A percentile compares a stretch with the other conserved stretches of the same genome.
Evolutionary conservation across 805 yeast species (phyloP).

Genomic region (Starmerella bombicola): DNA sequence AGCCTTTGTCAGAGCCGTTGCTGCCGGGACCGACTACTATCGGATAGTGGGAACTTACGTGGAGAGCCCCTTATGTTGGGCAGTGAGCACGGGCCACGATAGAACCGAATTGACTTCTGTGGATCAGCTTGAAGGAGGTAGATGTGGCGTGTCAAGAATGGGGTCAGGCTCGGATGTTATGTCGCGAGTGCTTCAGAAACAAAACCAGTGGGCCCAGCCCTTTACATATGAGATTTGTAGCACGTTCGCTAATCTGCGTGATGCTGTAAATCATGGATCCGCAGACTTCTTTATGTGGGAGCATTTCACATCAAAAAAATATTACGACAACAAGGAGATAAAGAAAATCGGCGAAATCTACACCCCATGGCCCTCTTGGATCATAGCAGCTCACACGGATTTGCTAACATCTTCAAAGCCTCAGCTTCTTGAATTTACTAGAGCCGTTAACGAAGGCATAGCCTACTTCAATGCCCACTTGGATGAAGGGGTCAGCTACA

Average conservation of each 20-base stretch:
- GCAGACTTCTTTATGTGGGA: slow-evolving; percentile 95
- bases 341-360: slow-evolving; percentile 75
- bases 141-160: slow-evolving; percentile 70
- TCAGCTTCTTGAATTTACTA: slow-evolving; percentile 33
- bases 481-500: slow-evolving; percentile 55
- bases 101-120: slow-evolving; percentile 45
- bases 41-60: slow-evolving; percentile 73
- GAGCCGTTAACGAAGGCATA: slow-evolving; percentile 55
- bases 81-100: slow-evolving; percentile 61
- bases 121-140: slow-evolving; percentile 43
- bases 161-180: slow-evolving; percentile 88
- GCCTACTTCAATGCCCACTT: slow-evolving; percentile 46
- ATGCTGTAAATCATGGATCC: slow-evolving; percentile 52
- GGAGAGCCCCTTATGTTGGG: slow-evolving; percentile 79
- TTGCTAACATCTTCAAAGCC: slow-evolving; percentile 27
- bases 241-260: slow-evolving; percentile 64
- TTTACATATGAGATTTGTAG: slow-evolving; percentile 45
- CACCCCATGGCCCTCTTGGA: slow-evolving; percentile 98
- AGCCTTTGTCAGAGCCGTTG: slow-evolving; percentile 74
- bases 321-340: slow-evolving; percentile 68
- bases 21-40: slow-evolving; percentile 54
- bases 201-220: slow-evolving; percentile 36
- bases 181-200: slow-evolving; percentile 70
- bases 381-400: slow-evolving; percentile 44
- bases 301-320: slow-evolving; percentile 74